Conservation (phyloP, 73 alveolate genomes). For the Paramecium sexaurelia region DNA sequence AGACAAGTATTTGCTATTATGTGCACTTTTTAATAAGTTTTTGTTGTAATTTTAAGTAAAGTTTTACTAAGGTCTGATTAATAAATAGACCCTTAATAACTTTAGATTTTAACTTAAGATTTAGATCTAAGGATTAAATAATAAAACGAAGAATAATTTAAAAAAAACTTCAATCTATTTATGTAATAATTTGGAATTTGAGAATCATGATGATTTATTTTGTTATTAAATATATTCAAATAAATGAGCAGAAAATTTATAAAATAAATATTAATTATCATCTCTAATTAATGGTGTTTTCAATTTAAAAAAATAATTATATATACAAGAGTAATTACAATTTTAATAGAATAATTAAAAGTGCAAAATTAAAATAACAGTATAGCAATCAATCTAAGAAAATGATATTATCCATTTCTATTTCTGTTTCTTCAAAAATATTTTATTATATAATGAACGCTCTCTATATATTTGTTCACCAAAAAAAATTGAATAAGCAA, state of each 20-base stretch:
- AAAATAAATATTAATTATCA: background rate
- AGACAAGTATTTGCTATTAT: background rate
- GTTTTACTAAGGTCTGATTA: background rate
- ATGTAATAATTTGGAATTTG: slow-evolving; percentile 12
- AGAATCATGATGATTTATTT: background rate
- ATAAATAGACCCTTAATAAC: background rate
- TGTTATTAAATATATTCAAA: background rate
- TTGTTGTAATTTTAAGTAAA: background rate
- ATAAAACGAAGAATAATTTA: background rate
- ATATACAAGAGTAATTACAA: background rate
- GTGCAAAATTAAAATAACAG: background rate
- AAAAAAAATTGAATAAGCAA: background rate
- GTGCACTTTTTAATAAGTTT: background rate
- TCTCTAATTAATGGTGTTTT: background rate
- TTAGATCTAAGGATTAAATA: background rate
- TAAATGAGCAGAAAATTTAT: background rate
- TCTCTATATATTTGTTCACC: slow-evolving; percentile 27
- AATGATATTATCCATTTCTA: background rate
- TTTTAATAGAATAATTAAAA: background rate
- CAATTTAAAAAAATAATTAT: background rate
- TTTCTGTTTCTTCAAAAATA: background rate
- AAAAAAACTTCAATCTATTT: background rate
- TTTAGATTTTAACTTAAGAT: background rate
- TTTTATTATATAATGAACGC: background rate
- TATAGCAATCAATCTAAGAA: background rate